Conservation (phyloP, 2,329 filamentous ascomycete species). For the Trichophyton schoenleinii region DNA sequence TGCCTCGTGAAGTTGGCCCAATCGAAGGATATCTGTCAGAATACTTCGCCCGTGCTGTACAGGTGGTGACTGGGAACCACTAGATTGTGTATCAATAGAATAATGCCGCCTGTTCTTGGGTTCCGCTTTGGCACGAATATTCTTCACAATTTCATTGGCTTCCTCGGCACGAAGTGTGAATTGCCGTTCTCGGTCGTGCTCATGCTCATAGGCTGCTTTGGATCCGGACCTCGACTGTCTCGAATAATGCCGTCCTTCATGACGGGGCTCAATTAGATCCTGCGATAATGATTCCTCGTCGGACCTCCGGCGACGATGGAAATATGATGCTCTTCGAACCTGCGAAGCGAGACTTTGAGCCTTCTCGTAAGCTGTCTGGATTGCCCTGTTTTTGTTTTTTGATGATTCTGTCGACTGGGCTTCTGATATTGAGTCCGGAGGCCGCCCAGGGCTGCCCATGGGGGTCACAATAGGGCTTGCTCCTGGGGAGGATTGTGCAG, state of each 20-base stretch:
- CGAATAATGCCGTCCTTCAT: neutral
- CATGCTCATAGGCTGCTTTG: neutral
- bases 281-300: slow-evolving; percentile 1
- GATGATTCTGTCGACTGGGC: neutral
- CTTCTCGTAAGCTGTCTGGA: slow-evolving; percentile 25
- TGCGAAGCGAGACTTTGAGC: slow-evolving; percentile 25
- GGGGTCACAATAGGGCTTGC: neutral
- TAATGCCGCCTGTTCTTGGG: neutral
- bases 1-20: slow-evolving; percentile 21
- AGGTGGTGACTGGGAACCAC: neutral
- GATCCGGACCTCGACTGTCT: neutral
- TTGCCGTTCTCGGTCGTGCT: neutral
- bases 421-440: neutral
- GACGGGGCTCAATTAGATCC: neutral
- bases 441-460: neutral
- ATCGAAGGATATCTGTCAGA: neutral
- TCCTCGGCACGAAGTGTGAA: slow-evolving; percentile 3
- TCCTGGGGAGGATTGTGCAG: neutral
- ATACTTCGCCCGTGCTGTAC: neutral
- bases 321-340: slow-evolving; percentile 20
- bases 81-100: neutral
- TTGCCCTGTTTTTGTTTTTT: slow-evolving; percentile 21
- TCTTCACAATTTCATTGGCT: neutral
- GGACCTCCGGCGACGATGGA: slow-evolving; percentile 2
- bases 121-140: neutral